phyloP scores from a whole-genome alignment of 257 asterid genomes.

The Ophiorrhiza pumila region DNA sequence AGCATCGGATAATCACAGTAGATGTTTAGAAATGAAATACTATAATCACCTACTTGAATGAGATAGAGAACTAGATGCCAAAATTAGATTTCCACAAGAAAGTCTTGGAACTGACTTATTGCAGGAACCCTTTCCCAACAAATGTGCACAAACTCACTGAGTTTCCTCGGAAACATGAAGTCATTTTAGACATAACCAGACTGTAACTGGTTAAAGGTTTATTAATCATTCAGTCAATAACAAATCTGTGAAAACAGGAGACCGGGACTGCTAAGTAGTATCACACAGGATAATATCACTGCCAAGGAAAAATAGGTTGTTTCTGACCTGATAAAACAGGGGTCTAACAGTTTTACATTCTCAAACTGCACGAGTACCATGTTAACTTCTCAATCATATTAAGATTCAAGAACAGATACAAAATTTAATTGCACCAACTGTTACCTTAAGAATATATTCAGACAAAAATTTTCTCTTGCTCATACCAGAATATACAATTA shows the following conservation, averaged over 20 bases:
- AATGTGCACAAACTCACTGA: not conserved
- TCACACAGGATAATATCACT: not conserved
- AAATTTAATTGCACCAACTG: not conserved
- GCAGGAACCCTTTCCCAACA: not conserved
- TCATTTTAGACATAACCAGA: not conserved
- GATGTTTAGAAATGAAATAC: not conserved
- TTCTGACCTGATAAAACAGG: not conserved
- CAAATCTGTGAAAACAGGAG: not conserved
- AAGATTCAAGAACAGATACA: not conserved
- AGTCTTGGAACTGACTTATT: not conserved
- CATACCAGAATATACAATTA: not conserved
- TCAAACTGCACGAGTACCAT: not conserved
- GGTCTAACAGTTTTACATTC: not conserved
- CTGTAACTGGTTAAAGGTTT: not conserved
- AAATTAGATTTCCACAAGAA: not conserved
- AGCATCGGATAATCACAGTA: not conserved
- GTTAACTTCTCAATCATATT: not conserved
- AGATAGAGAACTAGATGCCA: not conserved
- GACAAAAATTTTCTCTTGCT: not conserved
- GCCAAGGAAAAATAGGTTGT: not conserved
- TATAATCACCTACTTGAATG: not conserved
- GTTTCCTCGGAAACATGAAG: not conserved
- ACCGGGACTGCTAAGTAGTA: not conserved
- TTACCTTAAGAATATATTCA: not conserved
- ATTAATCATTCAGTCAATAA: not conserved